These are phyloP conservation scores for Glycine tomentella DNA, from an alignment of 306 rosid species.

Conservation along the genomic window DNA sequence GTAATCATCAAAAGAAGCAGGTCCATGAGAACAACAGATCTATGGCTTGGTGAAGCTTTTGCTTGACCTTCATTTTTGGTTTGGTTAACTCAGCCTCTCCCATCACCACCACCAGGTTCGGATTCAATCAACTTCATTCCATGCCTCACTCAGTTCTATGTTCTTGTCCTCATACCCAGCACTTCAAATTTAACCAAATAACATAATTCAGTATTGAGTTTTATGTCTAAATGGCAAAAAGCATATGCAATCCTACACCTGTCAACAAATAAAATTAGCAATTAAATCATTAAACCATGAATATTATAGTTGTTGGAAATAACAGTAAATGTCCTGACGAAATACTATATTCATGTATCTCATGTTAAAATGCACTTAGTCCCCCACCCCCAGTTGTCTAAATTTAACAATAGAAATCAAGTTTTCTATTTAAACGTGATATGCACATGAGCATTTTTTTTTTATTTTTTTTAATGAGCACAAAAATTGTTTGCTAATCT, in stretches of 20 bases:
- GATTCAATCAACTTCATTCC: constrained; percentile 33
- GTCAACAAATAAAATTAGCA: not conserved
- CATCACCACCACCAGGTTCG: constrained; percentile 4
- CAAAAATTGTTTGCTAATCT: too few relatives aligned
- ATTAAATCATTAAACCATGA: not conserved
- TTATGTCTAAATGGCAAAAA: not conserved
- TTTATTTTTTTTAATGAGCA: too few relatives aligned
- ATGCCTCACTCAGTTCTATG: constrained; percentile 3
- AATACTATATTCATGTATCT: not conserved
- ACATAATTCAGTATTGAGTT: constrained; percentile 6
- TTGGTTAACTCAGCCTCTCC: constrained; percentile 4
- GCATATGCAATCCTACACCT: not conserved
- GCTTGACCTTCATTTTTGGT: constrained; percentile 51
- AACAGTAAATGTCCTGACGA: not conserved
- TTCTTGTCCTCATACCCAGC: not conserved
- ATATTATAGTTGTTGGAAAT: not conserved
- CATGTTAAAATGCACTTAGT: not conserved
- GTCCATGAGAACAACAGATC: constrained; percentile 57
- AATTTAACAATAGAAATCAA: not conserved
- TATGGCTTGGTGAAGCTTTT: constrained; percentile 58
- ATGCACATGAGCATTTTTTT: not conserved
- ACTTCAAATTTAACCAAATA: not conserved
- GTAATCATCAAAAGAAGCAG: constrained; percentile 62
- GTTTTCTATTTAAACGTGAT: not conserved
- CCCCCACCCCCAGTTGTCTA: not conserved